A percentile compares a stretch with the other conserved stretches of the same genome.
Evolutionary conservation across 129 eudicot genomes (phyloP).

Genomic region (Chrysanthemum lavandulifolium): DNA sequence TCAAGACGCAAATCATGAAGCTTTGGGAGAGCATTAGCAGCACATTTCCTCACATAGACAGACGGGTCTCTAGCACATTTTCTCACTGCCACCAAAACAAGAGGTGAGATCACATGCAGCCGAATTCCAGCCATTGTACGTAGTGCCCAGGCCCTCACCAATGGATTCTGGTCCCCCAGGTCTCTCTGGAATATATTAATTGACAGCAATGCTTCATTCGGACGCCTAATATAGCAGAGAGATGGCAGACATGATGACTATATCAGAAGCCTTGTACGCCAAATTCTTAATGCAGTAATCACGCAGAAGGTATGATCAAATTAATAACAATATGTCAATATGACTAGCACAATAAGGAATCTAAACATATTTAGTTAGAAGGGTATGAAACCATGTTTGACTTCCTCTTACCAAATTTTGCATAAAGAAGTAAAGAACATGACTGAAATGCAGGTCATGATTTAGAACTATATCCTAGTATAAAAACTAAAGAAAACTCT

Average conservation of each 20-base stretch:
- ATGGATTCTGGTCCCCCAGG: slow-evolving; percentile 87
- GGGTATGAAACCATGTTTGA: slow-evolving; percentile 5
- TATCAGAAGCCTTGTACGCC: no score
- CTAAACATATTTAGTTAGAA: not conserved
- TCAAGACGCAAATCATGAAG: slow-evolving; percentile 84
- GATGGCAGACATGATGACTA: no score
- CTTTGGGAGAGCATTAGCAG: slow-evolving; percentile 95
- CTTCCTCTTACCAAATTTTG: not conserved
- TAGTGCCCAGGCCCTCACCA: slow-evolving; percentile 99
- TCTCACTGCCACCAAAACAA: slow-evolving; percentile 79
- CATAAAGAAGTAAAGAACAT: slow-evolving; percentile 12
- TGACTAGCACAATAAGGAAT: slow-evolving; percentile 11
- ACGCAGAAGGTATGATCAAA: slow-evolving; percentile 9
- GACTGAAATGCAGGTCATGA: slow-evolving; percentile 9
- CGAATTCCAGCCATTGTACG: slow-evolving; percentile 99
- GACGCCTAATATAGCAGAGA: slow-evolving; percentile 62
- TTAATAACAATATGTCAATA: slow-evolving; percentile 10
- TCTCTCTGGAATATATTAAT: slow-evolving; percentile 97
- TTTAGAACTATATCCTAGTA: no score
- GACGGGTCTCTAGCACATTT: slow-evolving; percentile 97
- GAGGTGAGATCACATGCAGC: slow-evolving; percentile 80
- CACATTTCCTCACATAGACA: slow-evolving; percentile 95
- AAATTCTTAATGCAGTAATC: no score
- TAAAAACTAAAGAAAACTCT: no score
- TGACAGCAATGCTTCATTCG: slow-evolving; percentile 91